A percentile compares a stretch with the other conserved stretches of the same genome.
phyloP scores from a whole-genome alignment of 2,329 filamentous ascomycete species.

The Zelopaecilomyces penicillatus region DNA sequence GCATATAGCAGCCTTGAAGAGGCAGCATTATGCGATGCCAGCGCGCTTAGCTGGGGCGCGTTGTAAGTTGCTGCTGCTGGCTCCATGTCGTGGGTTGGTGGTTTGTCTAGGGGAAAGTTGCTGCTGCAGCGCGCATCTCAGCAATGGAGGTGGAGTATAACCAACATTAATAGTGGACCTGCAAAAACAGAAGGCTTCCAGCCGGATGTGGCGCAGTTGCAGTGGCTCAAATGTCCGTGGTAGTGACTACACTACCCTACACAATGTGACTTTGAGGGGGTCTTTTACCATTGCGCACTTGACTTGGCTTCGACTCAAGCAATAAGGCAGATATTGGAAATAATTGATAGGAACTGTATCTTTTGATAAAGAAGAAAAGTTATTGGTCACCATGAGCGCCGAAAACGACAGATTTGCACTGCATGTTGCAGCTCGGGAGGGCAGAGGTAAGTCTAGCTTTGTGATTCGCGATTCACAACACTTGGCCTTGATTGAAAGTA shows the following conservation, averaged over 20 bases:
- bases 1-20: conserved; percentile 25
- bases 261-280: too few species aligned
- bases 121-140: neutral
- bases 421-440: conserved; percentile 79
- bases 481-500: too few species aligned
- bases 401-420: conserved; percentile 63
- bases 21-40: conserved; percentile 27
- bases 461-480: too few species aligned
- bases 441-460: conserved; percentile 53
- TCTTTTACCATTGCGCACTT: too few species aligned
- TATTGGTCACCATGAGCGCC: neutral
- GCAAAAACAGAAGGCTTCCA: conserved; percentile 14
- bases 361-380: too few species aligned
- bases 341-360: too few species aligned
- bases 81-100: conserved; percentile 21
- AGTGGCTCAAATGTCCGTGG: neutral
- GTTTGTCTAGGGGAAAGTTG: conserved; percentile 4
- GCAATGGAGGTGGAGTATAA: too few species aligned
- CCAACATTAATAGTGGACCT: too few species aligned
- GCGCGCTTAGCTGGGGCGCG: conserved; percentile 24
- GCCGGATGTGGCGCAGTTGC: conserved; percentile 21
- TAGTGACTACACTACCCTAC: neutral
- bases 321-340: too few species aligned
- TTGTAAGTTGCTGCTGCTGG: conserved; percentile 23
- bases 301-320: too few species aligned